These are phyloP conservation scores for Telfairia occidentalis DNA, from an alignment of 331 rosid genomes.

Conservation along the genomic window DNA sequence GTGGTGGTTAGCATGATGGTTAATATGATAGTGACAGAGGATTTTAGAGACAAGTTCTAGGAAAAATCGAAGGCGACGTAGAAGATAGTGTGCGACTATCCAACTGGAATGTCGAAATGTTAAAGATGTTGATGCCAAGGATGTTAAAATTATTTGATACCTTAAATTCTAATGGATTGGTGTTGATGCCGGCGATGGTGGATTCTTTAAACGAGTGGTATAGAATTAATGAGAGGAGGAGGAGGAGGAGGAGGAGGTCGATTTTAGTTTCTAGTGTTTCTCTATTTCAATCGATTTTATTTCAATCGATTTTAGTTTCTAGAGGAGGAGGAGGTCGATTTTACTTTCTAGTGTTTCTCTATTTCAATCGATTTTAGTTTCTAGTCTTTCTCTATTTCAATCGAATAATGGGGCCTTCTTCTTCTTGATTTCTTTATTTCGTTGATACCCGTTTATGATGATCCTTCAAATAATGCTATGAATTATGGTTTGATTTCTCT, in stretches of 20 bases:
- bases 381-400: too few relatives aligned
- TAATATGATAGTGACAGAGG: conserved; percentile 69
- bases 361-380: too few relatives aligned
- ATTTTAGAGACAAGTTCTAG: conserved; percentile 54
- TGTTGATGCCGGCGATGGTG: conserved; percentile 56
- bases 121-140: conserved; percentile 81
- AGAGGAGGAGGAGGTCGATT: too few relatives aligned
- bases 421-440: background rate
- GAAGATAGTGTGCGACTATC: conserved; percentile 57
- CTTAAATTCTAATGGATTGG: conserved; percentile 73
- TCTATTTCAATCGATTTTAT: too few relatives aligned
- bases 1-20: conserved; percentile 62
- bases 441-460: background rate
- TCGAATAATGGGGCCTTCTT: too few relatives aligned
- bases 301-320: too few relatives aligned
- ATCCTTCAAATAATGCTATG: background rate
- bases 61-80: too few relatives aligned
- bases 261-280: too few relatives aligned
- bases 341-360: too few relatives aligned
- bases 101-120: conserved; percentile 64
- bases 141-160: conserved; percentile 75
- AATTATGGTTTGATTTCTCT: background rate
- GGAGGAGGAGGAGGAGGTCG: conserved; percentile 15
- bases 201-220: conserved; percentile 66
- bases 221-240: conserved; percentile 40